Evolutionary conservation across 2,329 filamentous ascomycete genomes (phyloP), one percentile per base, ranked within the genome.

Genomic region (Dactylellina drechsleri): DNA sequence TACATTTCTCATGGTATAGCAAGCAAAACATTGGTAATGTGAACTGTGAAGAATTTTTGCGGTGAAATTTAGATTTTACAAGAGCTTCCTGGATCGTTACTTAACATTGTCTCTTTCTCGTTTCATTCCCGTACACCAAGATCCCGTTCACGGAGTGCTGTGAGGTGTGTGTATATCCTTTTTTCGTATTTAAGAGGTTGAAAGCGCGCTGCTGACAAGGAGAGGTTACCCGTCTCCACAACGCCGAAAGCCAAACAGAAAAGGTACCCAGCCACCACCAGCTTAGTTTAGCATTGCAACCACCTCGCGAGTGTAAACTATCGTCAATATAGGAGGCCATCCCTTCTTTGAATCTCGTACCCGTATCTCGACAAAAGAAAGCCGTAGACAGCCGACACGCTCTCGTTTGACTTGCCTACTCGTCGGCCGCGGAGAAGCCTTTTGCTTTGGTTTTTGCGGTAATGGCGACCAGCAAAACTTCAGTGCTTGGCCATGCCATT

Each of bases 401-500:
- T 47, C 58, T 40, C 52, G 12, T 66, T 73, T 28, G 36, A 18
- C 23, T 52, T 36, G 13, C 47, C 58, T 40, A 62, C 36, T 41
- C 31, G 31, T 36, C 61, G 6, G 31, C 10, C 58, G 62, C 70
- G 70, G 70, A 62, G 61, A 67, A 61, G 58, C 41, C 43, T 49
- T 36, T 28, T 60, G 56, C 57, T 68, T 60, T 16, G 15, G n/a
- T 31, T 47, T 18, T 58, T 59, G 53, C 71, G 15, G 68, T 50
- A 65, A 75, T 75, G 71, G 64, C 71, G n/a, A 53, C 64, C 36
- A 64, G 47, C 56, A 75, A 58, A 65, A 40, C 41, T 43, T 66
- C 64, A 12, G 58, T 65, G 13, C 64, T 75, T 75, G 71, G 71
- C 54, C 58, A 52, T 68, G 71, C 71, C 36, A 64, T 75, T 75